These are phyloP conservation scores for Carpediemonas membranifera DNA, from an alignment of 78 protist species.

Conservation along the genomic window DNA sequence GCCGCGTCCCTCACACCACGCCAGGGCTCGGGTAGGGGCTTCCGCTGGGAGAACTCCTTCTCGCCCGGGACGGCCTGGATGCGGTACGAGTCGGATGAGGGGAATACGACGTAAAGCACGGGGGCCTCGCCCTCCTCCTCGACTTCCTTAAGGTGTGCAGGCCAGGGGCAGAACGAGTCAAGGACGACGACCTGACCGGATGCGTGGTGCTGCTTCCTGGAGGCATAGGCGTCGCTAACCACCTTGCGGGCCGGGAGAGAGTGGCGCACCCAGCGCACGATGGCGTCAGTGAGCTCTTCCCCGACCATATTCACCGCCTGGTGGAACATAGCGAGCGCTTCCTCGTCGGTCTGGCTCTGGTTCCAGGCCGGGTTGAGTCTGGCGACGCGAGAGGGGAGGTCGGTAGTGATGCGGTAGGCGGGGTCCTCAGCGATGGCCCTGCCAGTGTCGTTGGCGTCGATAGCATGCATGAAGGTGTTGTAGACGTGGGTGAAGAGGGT, in stretches of 20 bases:
- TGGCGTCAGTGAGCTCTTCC: too few relatives aligned
- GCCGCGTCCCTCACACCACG: not conserved
- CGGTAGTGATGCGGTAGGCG: not conserved
- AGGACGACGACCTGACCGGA: not conserved
- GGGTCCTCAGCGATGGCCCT: too few relatives aligned
- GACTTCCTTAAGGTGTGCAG: not conserved
- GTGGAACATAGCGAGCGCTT: not conserved
- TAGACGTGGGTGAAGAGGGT: not conserved
- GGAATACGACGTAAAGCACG: not conserved
- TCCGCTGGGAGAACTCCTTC: too few relatives aligned
- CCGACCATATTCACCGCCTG: too few relatives aligned
- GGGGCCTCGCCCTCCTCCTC: too few relatives aligned
- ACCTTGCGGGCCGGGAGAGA: too few relatives aligned
- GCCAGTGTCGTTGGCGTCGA: too few relatives aligned
- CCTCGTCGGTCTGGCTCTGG: not conserved
- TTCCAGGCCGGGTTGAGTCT: too few relatives aligned
- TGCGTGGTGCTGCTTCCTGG: too few relatives aligned
- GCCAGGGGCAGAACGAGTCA: not conserved
- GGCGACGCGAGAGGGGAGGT: not conserved
- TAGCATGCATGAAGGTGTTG: not conserved
- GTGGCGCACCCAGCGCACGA: too few relatives aligned
- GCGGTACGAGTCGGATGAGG: not conserved
- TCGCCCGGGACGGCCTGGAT: not conserved
- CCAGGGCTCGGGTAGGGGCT: too few relatives aligned
- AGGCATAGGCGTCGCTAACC: too few relatives aligned